Evolutionary conservation across 139 green algal genomes (phyloP), one percentile per base, ranked within the genome.

Genomic region (Picochlorum sp.): DNA sequence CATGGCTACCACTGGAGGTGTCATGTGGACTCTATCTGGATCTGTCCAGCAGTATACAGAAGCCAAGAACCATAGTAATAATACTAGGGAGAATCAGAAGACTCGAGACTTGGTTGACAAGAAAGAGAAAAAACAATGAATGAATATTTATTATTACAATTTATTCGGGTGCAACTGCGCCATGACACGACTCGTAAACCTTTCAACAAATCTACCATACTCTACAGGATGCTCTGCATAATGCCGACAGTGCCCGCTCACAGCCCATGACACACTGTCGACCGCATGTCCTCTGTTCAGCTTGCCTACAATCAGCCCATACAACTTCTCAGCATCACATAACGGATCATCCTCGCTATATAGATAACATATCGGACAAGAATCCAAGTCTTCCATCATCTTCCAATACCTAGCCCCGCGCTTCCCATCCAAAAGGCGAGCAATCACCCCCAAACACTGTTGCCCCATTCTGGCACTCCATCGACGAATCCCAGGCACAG

Each of bases 271-370:
- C 24, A 71, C 11, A 34, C 41, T 56, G 8, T 45, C 1, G 10
- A 66, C 65, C 3, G 6, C 55, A 9, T 66, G 54, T 13, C 55
- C 54, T 41, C 16, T 21, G 16, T 26, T 21, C 30, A 55, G 49
- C 41, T 51, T 56, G 3, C 14, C 34, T 16, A 44, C 65, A 16
- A 77, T 47, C 26, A 77, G 57, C 26, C 21, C 15, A 18, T 68
- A 45, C 24, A 77, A 49, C 64, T 65, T 73, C 34, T 24, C 32
- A 11, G 60, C 49, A 44, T 73, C 64, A 60, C 65, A 73, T 37
- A 77, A 59, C 6, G 57, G 64, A 55, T 77, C 70, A 54, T 77
- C 70, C 1, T 10, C 37, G 21, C 34, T 62, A 49, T 73, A 77
- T 2, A 77, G 21, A 21, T 64, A 69, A n/a, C 69, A 56, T 37